Evolutionary conservation across 2,329 filamentous ascomycete species (phyloP), one percentile per base, ranked within the genome.

Genomic region (Microdochium nivale): DNA sequence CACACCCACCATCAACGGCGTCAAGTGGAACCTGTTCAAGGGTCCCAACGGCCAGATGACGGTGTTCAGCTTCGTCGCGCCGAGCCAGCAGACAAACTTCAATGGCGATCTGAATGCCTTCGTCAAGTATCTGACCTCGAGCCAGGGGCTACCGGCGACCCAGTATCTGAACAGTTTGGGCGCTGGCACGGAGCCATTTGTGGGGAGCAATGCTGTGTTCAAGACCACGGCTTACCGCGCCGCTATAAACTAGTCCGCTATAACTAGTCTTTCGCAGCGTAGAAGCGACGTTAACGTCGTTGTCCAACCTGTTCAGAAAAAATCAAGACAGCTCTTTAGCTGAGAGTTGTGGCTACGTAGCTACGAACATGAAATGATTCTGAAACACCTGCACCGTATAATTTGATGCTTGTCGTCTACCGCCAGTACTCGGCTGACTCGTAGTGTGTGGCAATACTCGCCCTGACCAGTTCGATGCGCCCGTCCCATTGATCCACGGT

Each of bases 1-100:
- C 2, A 80, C 74, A 0, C 67, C 73, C 14, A 78, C 67, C 7
- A 69, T 84, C 51, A 77, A 65, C 23, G 79, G 78, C 32, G 63
- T 68, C 27, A 66, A 59, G 32, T 84, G 75, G 73, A 72, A 78
- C 49, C 66, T 85, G 37, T 84, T 74, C 65, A 70, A 70, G 44
- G 81, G 81, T 19, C 67, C 64, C 13, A 83, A 84, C 57, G 77
- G 78, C 27, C 58, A 64, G 50, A 81, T 71, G 61, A 76, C 73
- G 3, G 80, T 84, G 14, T 84, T 74, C 67, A 77, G 74, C 57
- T 85, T 64, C 51, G 58, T 63, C 54, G 59, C 58, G 32, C 32
- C 50, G 5, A 71, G 65, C 37, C 60, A 73, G 19, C 65, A 75
- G 19, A 71, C 66, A 11, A 70, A 52, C 61, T 84, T 80, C 66